Evolutionary conservation across 108 stramenopile genomes (phyloP), one percentile per base, ranked within the genome.

Genomic region (Discostella pseudostelligera): DNA sequence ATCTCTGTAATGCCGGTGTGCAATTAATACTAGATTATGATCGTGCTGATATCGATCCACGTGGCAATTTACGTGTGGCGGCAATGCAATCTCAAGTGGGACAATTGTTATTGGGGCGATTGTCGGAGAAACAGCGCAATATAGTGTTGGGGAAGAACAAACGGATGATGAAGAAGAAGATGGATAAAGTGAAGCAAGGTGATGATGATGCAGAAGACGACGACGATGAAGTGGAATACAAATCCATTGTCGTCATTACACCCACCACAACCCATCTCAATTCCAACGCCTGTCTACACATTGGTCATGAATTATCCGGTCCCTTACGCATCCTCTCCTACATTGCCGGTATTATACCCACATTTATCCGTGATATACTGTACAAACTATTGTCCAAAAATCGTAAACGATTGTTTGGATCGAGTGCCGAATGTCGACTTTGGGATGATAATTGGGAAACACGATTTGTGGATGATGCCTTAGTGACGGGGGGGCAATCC

Each of bases 21-120:
- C 84, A 86, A 59, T 75, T 84, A 32, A 51, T 78, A 16, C 67
- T 89, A 14, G 88, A 89, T 71, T 56, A 69, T 21, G 88, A 89
- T 56, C 32, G 56, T 3, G 66, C 69, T 37, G 47, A 36, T 32
- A 0, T 10, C 26, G 78, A 79, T 28, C 55, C 67, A 7, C 58
- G 78, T 11, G 78, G 78, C 0, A 79, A 79, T 48, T 42, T 79
- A 42, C 57, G 78, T 10, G 71, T 79, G 8, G 78, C 78, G 24
- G 78, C 78, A 29, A 29, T 79, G 46, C 78, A 79, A 44, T 68
- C 66, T n/a, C 32, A 48, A 2, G 78, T 75, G 22, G 78, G 78
- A 0, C 43, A 50, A 12, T 11, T 75, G 28, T 55, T 79, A 1
- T 44, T 75, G 25, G 61, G 55, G 24, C 32, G 73, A 32, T 37